A percentile compares a stretch with the other conserved stretches of the same genome.
Conservation (phyloP, 2,329 filamentous ascomycete genomes). For the Lachnum nothofagi region DNA sequence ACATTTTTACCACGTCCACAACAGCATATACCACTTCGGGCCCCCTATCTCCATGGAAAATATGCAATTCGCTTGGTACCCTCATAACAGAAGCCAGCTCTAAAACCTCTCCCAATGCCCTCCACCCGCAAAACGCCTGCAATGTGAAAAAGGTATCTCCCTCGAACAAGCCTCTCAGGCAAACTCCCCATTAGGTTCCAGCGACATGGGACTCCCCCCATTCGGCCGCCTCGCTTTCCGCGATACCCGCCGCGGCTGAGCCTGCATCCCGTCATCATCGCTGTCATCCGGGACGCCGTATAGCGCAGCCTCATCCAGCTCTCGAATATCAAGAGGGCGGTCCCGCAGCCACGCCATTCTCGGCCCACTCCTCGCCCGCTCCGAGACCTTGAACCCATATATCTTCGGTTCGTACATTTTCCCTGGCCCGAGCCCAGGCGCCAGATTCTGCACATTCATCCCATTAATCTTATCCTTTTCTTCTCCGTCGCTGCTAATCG, state of each 20-base stretch:
- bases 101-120: conserved; percentile 1
- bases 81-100: conserved; percentile 1
- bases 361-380: conserved; percentile 81
- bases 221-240: conserved; percentile 17
- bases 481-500: conserved; percentile 40
- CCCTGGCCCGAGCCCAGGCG: conserved; percentile 73
- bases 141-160: conserved; percentile 3
- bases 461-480: conserved; percentile 66
- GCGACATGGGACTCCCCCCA: conserved; percentile 32
- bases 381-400: conserved; percentile 92
- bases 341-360: conserved; percentile 95
- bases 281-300: conserved; percentile 51
- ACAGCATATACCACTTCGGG: neutral
- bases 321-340: conserved; percentile 71
- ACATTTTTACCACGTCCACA: neutral
- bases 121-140: conserved; percentile 5
- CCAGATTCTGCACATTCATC: conserved; percentile 79
- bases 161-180: conserved; percentile 9
- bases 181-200: conserved; percentile 27
- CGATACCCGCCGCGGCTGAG: conserved; percentile 9
- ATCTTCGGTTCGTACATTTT: conserved; percentile 93
- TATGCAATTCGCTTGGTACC: conserved; percentile 8
- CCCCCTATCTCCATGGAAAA: conserved; percentile 1
- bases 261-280: conserved; percentile 43
- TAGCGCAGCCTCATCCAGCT: conserved; percentile 72